Percentiles rank a stretch among this genome's conserved stretches.
phyloP scores from a whole-genome alignment of 164 flowering plant species.

The Echeveria elegans region DNA sequence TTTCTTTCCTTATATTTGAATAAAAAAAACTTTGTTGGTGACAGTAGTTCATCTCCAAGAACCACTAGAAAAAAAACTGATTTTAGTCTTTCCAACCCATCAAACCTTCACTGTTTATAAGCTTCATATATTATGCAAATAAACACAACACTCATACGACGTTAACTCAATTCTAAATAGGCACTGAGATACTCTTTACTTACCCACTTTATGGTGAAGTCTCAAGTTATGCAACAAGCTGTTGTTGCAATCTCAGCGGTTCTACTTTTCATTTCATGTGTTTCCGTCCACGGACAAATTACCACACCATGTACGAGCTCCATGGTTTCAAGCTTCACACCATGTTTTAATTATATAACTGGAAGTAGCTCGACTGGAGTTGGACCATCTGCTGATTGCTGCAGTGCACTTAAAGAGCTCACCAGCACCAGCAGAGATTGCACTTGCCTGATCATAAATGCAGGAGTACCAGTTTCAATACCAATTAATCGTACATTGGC shows the following conservation, averaged over 20 bases:
- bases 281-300: slow-evolving; percentile 24
- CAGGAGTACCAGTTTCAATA: slow-evolving; percentile 31
- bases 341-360: slow-evolving; percentile 43
- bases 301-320: slow-evolving; percentile 41
- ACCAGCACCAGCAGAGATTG: slow-evolving; percentile 33
- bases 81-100: slow-evolving; percentile 6
- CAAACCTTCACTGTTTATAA: slow-evolving; percentile 5
- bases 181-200: background rate
- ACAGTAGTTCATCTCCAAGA: slow-evolving; percentile 9
- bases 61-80: background rate
- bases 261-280: slow-evolving; percentile 7
- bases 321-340: slow-evolving; percentile 45
- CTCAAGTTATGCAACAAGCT: slow-evolving; percentile 7
- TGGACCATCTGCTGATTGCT: slow-evolving; percentile 33
- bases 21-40: background rate
- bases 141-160: background rate
- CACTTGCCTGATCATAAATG: slow-evolving; percentile 38
- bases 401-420: slow-evolving; percentile 26
- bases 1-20: background rate
- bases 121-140: background rate
- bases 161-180: background rate
- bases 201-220: slow-evolving; percentile 3
- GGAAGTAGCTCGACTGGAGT: slow-evolving; percentile 34
- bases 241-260: slow-evolving; percentile 6
- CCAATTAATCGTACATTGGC: slow-evolving; percentile 7